These are phyloP conservation scores for Limnomonas spitsbergensis DNA, from an alignment of 139 green algal genomes.

Conservation along the genomic window DNA sequence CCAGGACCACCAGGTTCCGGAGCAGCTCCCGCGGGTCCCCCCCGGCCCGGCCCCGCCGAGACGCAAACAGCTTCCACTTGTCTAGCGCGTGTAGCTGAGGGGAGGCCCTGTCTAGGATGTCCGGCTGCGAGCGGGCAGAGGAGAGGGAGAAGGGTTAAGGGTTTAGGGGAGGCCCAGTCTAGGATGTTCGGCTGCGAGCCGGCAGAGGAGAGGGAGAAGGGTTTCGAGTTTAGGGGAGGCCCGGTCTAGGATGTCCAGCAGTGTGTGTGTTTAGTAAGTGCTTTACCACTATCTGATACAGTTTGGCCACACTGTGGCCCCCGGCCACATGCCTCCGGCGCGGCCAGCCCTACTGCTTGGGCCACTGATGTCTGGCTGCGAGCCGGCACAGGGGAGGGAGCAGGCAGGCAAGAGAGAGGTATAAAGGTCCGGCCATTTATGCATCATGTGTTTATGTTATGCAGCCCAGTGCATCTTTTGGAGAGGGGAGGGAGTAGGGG, in stretches of 20 bases:
- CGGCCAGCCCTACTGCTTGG: too few relatives aligned
- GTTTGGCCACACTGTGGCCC: too few relatives aligned
- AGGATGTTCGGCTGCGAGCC: not conserved
- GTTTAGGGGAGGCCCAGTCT: not conserved
- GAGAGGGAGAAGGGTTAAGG: not conserved
- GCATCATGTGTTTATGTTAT: too few relatives aligned
- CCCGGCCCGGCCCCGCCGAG: not conserved
- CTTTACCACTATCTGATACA: too few relatives aligned
- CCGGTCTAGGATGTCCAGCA: not conserved
- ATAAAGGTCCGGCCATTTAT: too few relatives aligned
- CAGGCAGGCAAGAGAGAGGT: too few relatives aligned
- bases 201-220: not conserved
- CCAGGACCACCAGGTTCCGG: not conserved
- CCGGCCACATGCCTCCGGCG: too few relatives aligned
- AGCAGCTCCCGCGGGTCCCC: not conserved
- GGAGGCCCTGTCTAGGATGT: not conserved
- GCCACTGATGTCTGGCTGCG: too few relatives aligned
- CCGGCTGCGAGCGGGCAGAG: not conserved
- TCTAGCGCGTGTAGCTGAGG: constrained; percentile 25
- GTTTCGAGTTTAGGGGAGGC: not conserved
- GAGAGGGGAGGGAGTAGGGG: too few relatives aligned
- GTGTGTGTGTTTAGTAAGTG: too few relatives aligned
- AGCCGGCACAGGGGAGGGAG: not conserved
- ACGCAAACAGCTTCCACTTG: constrained; percentile 35
- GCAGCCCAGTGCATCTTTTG: too few relatives aligned